Conservation (phyloP, 495 filamentous ascomycete genomes). For the Mytilinidion resinicola region DNA sequence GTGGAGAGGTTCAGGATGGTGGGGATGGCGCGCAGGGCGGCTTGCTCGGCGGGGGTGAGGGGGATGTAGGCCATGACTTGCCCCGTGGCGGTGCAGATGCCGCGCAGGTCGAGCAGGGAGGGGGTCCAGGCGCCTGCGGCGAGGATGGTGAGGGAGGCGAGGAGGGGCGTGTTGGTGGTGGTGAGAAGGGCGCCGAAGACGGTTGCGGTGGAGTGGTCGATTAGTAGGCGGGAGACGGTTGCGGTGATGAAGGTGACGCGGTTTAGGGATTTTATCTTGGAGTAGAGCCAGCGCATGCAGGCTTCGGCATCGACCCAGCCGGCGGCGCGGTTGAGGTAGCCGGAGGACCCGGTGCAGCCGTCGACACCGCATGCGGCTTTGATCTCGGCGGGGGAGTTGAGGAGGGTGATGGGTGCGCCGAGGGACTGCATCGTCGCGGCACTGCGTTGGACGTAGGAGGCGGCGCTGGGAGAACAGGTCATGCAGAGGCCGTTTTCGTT, state of each 20-base stretch:
- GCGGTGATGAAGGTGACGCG: conserved; percentile 60
- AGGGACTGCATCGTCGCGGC: conserved; percentile 55
- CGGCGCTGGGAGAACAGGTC: conserved; percentile 46
- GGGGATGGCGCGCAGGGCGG: conserved; percentile 56
- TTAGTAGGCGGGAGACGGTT: conserved; percentile 53
- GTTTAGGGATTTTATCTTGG: conserved; percentile 46
- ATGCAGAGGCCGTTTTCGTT: conserved; percentile 68
- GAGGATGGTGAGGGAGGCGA: conserved; percentile 68
- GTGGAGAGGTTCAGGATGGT: conserved; percentile 72
- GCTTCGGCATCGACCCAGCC: conserved; percentile 84
- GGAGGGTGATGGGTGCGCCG: conserved; percentile 21
- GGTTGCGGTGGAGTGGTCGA: conserved; percentile 24
- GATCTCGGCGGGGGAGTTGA: conserved; percentile 44
- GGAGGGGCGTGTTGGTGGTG: conserved; percentile 44
- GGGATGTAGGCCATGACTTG: conserved; percentile 74
- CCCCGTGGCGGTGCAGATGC: conserved; percentile 67
- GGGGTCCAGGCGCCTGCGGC: conserved; percentile 84
- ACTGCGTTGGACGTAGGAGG: conserved; percentile 59
- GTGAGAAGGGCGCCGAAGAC: conserved; percentile 51
- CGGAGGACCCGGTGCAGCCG: conserved; percentile 49
- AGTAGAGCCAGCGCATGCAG: conserved; percentile 57
- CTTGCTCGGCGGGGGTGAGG: conserved; percentile 62
- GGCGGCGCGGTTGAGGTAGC: conserved; percentile 73
- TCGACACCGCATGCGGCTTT: conserved; percentile 43
- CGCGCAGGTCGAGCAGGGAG: conserved; percentile 68